Conservation (phyloP, 306 rosid genomes). For the Casuarina cunninghamiana region DNA sequence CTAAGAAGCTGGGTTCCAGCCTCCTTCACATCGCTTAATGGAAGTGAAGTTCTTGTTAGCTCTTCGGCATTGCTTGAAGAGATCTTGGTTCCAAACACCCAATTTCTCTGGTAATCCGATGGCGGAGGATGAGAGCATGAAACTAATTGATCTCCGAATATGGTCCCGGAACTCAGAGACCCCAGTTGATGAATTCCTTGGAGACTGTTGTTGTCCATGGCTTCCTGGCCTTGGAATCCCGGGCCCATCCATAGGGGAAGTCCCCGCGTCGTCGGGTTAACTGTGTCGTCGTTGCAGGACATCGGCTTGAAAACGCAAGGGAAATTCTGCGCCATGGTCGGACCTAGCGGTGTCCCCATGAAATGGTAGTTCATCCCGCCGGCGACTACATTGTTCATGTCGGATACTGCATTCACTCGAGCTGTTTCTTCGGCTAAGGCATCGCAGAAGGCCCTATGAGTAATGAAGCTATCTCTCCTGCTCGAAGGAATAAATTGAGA, state of each 20-base stretch:
- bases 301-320: slow-evolving; percentile 67
- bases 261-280: slow-evolving; percentile 36
- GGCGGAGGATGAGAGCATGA: slow-evolving; percentile 40
- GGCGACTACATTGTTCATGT: slow-evolving; percentile 37
- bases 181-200: slow-evolving; percentile 54
- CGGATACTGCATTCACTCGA: slow-evolving; percentile 62
- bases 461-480: slow-evolving; percentile 94
- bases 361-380: slow-evolving; percentile 42
- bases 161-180: slow-evolving; percentile 29
- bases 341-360: slow-evolving; percentile 41
- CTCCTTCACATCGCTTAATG: slow-evolving; percentile 38
- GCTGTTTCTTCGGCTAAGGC: slow-evolving; percentile 98
- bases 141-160: slow-evolving; percentile 42
- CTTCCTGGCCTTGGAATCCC: slow-evolving; percentile 34
- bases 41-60: slow-evolving; percentile 39
- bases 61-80: slow-evolving; percentile 37
- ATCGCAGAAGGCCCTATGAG: slow-evolving; percentile 90
- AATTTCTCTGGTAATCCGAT: slow-evolving; percentile 50
- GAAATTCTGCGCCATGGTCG: slow-evolving; percentile 47
- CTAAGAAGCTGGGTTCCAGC: slow-evolving; percentile 38
- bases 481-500: slow-evolving; percentile 6
- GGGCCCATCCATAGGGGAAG: slow-evolving; percentile 62
- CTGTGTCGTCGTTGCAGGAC: slow-evolving; percentile 30
- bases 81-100: slow-evolving; percentile 63
- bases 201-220: slow-evolving; percentile 25